Percentiles rank a stretch among this genome's conserved stretches.
phyloP scores from a whole-genome alignment of 345 rosid genomes.

The Pugionium dolabratum region DNA sequence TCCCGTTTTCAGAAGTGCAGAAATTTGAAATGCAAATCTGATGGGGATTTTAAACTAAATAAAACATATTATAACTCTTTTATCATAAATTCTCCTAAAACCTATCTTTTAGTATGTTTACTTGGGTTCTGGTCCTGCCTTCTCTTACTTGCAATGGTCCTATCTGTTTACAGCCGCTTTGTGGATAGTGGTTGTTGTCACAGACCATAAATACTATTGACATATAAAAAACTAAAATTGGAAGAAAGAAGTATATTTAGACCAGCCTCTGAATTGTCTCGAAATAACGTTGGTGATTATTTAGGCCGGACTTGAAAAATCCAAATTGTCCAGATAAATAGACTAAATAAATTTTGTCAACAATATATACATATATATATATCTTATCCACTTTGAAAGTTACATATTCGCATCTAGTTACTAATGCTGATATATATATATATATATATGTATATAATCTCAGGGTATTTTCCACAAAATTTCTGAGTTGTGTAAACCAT shows the following conservation, averaged over 20 bases:
- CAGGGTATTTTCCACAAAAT: constrained; percentile 9
- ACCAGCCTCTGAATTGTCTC: constrained; percentile 4
- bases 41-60: constrained; percentile 1
- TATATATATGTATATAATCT: not conserved
- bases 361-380: not conserved
- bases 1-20: constrained; percentile 26
- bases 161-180: not conserved
- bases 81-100: not conserved
- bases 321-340: not conserved
- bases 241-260: not conserved
- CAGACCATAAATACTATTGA: not conserved
- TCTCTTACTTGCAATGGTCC: constrained; percentile 14
- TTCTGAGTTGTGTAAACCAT: constrained; percentile 7
- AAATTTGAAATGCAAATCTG: constrained; percentile 20
- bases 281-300: constrained; percentile 3
- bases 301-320: not conserved
- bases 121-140: constrained; percentile 25
- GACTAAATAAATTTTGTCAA: not conserved
- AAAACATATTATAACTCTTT: constrained; percentile 15
- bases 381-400: constrained; percentile 10
- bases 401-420: not conserved
- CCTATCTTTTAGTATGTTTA: constrained; percentile 1
- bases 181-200: not conserved
- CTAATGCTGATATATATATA: not conserved
- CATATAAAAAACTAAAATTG: not conserved